Conservation (phyloP, 179 eudicot genomes). For the Spergularia azorica region DNA sequence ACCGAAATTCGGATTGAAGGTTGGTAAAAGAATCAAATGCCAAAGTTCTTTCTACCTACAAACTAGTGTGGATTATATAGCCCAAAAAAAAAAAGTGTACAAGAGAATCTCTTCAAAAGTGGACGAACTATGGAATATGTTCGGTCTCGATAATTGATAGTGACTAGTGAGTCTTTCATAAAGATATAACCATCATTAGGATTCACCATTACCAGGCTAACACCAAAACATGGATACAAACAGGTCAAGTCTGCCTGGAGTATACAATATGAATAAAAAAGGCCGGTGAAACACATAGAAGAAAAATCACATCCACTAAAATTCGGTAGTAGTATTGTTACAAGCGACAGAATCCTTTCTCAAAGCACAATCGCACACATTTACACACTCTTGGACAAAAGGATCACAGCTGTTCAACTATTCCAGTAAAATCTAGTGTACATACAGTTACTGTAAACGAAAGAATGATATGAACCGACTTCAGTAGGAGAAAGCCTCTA, state of each 20-base stretch:
- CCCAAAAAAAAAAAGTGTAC: too few relatives aligned
- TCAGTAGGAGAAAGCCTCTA: not conserved
- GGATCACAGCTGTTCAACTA: constrained; percentile 16
- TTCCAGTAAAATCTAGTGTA: constrained; percentile 6
- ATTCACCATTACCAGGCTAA: too few relatives aligned
- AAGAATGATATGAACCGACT: constrained; percentile 17
- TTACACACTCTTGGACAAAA: constrained; percentile 33
- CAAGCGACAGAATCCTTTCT: constrained; percentile 12
- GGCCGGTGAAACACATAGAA: not conserved
- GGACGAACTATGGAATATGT: too few relatives aligned
- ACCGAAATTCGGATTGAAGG: not conserved
- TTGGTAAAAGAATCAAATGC: not conserved
- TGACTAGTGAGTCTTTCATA: too few relatives aligned
- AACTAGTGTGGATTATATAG: not conserved
- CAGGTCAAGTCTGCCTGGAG: not conserved
- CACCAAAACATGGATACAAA: not conserved
- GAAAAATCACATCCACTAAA: not conserved
- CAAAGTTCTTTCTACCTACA: not conserved
- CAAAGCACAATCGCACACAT: constrained; percentile 19
- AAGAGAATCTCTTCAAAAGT: too few relatives aligned
- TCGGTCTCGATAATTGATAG: too few relatives aligned
- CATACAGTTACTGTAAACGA: constrained; percentile 10
- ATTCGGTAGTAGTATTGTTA: not conserved
- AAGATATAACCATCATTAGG: too few relatives aligned
- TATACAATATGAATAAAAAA: not conserved